Conservation (phyloP, 2,329 filamentous ascomycete species). For the Fragosphaeria purpurea region DNA sequence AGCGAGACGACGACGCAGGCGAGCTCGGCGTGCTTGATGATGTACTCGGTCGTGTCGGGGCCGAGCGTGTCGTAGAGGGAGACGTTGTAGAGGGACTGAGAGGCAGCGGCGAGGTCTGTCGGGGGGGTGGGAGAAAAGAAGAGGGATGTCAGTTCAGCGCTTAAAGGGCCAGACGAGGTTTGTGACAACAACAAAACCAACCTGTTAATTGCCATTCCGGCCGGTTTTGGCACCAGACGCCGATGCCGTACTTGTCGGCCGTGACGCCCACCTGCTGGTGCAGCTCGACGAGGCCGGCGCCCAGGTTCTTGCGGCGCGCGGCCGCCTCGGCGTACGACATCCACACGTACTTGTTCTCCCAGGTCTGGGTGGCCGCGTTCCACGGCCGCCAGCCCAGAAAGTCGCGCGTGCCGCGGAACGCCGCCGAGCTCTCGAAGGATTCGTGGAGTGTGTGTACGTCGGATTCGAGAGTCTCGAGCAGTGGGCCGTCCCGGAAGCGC, state of each 20-base stretch:
- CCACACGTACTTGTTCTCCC: constrained; percentile 69
- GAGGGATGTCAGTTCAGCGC: too few relatives aligned
- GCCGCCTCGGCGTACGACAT: constrained; percentile 72
- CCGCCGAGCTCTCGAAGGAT: constrained; percentile 61
- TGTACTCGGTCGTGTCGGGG: constrained; percentile 84
- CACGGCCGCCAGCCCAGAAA: constrained; percentile 77
- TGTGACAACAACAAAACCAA: constrained; percentile 23
- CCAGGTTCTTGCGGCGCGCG: constrained; percentile 70
- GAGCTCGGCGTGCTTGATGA: constrained; percentile 81
- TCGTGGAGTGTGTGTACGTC: constrained; percentile 65
- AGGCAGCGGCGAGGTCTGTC: constrained; percentile 73
- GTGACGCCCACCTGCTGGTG: constrained; percentile 62
- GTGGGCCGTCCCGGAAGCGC: constrained; percentile 58
- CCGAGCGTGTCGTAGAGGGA: constrained; percentile 95
- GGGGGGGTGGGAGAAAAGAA: too few relatives aligned
- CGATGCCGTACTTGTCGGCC: constrained; percentile 60
- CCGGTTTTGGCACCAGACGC: constrained; percentile 78
- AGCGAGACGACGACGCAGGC: constrained; percentile 68
- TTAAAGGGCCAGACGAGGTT: too few relatives aligned
- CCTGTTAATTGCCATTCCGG: constrained; percentile 81
- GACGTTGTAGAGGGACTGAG: constrained; percentile 79
- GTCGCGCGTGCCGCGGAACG: constrained; percentile 52
- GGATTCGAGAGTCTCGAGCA: constrained; percentile 65
- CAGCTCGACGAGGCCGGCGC: constrained; percentile 74
- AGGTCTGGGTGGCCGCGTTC: constrained; percentile 63